Evolutionary conservation across 768 basidiomycete species (phyloP), one percentile per base, ranked within the genome.

Genomic region (Lactarius indigo): DNA sequence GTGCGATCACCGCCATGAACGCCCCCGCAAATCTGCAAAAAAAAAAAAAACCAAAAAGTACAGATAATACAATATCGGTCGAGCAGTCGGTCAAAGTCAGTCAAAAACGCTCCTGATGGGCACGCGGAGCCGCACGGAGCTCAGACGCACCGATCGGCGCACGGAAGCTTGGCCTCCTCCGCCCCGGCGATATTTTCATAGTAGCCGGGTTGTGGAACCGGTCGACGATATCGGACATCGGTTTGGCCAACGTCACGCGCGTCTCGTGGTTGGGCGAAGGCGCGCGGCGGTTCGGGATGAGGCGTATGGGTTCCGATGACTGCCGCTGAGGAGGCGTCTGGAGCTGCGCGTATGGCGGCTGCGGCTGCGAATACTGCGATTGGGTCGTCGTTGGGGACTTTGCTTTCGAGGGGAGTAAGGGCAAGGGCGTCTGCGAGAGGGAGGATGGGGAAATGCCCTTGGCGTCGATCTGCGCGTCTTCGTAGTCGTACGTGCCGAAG

Each of bases 261-360:
- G n/a, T 1, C 59, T 55, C 64, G 26, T 50, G 2, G 17, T 7
- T 59, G 3, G 35, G 23, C 2, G 62, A 63, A 3, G 64, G 42
- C 10, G n/a, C 39, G 9, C 63, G 64, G 33, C 70, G 70, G 52
- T 71, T 71, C 47, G 70, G 70, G 13, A 42, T 7, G 28, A 71
- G 69, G 39, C 50, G 59, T 8, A 69, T 30, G 2, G 50, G 42
- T 28, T 63, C 64, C 33, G 15, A 15, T 2, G 18, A 18, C n/a
- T 5, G 37, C 26, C 10, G 31, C 55, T 28, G 12, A 37, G 31
- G 6, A 12, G 23, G 58, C 15, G 20, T 26, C 20, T 13, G n/a
- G 8, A 3, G 10, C n/a, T 15, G 39, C 10, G 23, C 23, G 15
- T 33, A 30, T 23, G 23, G 31, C 1, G 44, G 9, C 9, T 44